Percentiles rank a stretch among this genome's conserved stretches.
Conservation (phyloP, 2,329 filamentous ascomycete genomes). For the Cercospora berteroae region DNA sequence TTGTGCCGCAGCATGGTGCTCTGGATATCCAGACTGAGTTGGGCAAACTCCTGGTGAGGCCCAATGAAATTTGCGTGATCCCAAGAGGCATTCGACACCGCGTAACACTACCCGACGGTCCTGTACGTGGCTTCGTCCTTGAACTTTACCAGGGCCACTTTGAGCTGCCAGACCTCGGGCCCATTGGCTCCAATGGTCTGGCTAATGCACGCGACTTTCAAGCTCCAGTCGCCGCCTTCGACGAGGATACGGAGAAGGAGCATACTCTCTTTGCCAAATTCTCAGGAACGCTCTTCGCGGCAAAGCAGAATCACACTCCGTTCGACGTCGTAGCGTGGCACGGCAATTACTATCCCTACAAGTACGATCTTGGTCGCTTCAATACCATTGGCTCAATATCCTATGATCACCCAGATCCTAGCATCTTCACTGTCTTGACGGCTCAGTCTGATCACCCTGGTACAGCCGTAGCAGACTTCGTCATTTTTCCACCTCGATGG, state of each 20-base stretch:
- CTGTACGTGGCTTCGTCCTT: constrained; percentile 63
- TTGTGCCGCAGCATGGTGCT: constrained; percentile 63
- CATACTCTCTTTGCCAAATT: constrained; percentile 64
- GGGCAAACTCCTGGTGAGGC: constrained; percentile 62
- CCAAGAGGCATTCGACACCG: constrained; percentile 64
- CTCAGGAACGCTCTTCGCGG: constrained; percentile 59
- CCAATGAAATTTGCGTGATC: constrained; percentile 66
- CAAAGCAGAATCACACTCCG: constrained; percentile 62
- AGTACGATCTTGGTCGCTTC: constrained; percentile 59
- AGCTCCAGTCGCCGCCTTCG: constrained; percentile 58
- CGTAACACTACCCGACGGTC: constrained; percentile 59
- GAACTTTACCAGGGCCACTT: constrained; percentile 66
- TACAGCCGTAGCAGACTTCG: constrained; percentile 64
- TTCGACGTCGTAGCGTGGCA: constrained; percentile 74
- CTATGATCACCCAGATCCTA: constrained; percentile 65
- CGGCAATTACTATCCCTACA: constrained; percentile 64
- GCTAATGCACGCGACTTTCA: constrained; percentile 67
- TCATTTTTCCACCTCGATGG: constrained; percentile 71
- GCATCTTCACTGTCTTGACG: constrained; percentile 65
- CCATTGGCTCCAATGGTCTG: constrained; percentile 64
- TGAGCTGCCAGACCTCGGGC: constrained; percentile 64
- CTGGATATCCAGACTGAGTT: constrained; percentile 69
- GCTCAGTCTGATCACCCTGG: constrained; percentile 57
- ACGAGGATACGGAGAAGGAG: constrained; percentile 53
- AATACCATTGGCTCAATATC: constrained; percentile 56